Evolutionary conservation across 345 rosid genomes (phyloP).

Genomic region (Moringa oleifera): DNA sequence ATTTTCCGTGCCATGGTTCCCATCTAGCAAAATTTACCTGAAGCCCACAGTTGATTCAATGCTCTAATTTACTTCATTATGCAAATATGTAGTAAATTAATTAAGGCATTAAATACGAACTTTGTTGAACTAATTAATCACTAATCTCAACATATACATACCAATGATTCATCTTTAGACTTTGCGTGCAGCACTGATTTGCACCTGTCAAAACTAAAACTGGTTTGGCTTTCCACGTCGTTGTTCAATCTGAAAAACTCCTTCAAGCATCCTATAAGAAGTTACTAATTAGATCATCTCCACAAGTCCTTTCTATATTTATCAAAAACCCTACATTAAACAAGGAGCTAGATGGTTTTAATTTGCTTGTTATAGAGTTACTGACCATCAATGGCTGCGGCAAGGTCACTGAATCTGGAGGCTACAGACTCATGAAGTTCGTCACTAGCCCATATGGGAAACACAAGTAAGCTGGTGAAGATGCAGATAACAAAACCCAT

Average conservation of each 20-base stretch:
- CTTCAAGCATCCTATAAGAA: constrained; percentile 36
- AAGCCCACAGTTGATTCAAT: constrained; percentile 2
- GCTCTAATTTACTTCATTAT: constrained; percentile 3
- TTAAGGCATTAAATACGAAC: too few relatives aligned
- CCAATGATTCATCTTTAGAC: constrained; percentile 61
- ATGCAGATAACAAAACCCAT: constrained; percentile 68
- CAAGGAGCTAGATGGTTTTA: too few relatives aligned
- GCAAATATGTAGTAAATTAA: neutral
- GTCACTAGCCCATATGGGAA: constrained; percentile 86
- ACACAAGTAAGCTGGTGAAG: constrained; percentile 46
- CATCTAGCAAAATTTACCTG: constrained; percentile 87
- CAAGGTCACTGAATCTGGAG: constrained; percentile 51
- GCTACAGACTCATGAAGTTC: constrained; percentile 64
- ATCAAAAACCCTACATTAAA: too few relatives aligned
- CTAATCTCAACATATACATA: constrained; percentile 11
- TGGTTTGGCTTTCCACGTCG: constrained; percentile 26
- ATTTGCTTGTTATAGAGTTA: too few relatives aligned
- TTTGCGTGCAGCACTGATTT: constrained; percentile 43
- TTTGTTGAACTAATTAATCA: neutral
- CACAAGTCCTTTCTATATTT: too few relatives aligned
- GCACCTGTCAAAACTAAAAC: constrained; percentile 27
- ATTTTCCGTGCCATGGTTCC: constrained; percentile 94
- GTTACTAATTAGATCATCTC: too few relatives aligned
- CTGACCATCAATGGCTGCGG: constrained; percentile 65
- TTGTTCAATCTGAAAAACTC: constrained; percentile 27